Percentiles rank a stretch among this genome's conserved stretches.
Evolutionary conservation across 192 early-diverging fungal genomes (phyloP).

Genomic region (Phlyctochytrium planicorne): DNA sequence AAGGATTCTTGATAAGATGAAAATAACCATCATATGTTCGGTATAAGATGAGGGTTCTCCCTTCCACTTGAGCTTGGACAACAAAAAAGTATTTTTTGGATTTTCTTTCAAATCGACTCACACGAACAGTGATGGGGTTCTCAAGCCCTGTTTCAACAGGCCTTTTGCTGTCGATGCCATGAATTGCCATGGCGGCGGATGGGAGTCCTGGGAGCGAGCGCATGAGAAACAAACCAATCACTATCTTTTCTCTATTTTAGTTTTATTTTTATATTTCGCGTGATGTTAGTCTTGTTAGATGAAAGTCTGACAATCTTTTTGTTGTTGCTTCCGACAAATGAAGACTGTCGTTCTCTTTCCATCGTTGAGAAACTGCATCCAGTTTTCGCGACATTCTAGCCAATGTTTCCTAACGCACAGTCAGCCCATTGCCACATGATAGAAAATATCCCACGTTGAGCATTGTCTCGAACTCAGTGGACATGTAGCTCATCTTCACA

Average conservation of each 20-base stretch:
- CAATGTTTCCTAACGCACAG: conserved; percentile 47
- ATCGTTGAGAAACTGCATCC: conserved; percentile 46
- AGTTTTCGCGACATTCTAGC: conserved; percentile 55
- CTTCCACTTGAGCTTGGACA: not conserved
- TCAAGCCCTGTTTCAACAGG: not conserved
- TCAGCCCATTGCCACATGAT: not conserved
- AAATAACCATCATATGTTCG: not conserved
- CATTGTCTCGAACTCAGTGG: conserved; percentile 60
- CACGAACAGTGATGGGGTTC: not conserved
- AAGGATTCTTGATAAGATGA: not conserved
- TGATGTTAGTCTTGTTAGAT: conserved; percentile 39
- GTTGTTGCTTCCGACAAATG: conserved; percentile 48
- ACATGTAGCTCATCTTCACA: conserved; percentile 63
- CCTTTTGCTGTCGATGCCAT: no score
- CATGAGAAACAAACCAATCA: no score
- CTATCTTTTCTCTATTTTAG: no score
- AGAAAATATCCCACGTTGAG: conserved; percentile 42
- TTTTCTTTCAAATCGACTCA: not conserved
- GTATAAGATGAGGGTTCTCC: not conserved
- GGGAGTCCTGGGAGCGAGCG: no score
- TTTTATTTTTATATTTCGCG: no score
- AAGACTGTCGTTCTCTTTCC: conserved; percentile 57
- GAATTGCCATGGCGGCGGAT: no score
- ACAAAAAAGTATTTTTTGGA: not conserved
- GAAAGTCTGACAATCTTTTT: conserved; percentile 46